Base-by-base conservation (phyloP, 2,329 filamentous ascomycete genomes). In the Escovopsis sp. region DNA sequence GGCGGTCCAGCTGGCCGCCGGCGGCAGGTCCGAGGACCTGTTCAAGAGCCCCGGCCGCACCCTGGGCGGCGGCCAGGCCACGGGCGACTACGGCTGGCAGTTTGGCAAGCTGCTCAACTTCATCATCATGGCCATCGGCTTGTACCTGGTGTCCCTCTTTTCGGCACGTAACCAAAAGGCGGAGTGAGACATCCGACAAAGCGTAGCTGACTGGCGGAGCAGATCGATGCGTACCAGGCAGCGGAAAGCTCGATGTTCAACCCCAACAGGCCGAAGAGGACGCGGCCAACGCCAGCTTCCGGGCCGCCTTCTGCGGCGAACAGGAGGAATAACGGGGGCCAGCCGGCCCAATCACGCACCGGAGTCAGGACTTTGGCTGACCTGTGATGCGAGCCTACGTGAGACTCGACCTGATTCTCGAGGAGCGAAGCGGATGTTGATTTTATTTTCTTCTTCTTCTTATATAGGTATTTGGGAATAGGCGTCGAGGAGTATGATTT, bases 141-240 rank as follows among this genome's bases (percentile, higher is more conserved):
- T 82, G 4, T 82, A 81, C 54, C 58, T 81, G 36, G 65, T 67
- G 7, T 77, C 74, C 4, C 58, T 82, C n/a, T 69, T 81, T 49
- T 70, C 75, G 55, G 74, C 70, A 64, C 44, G 72, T 66, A 41
- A 32, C 38, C 30, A 47, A 15, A 46, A 48, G 26, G 39, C 44
- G 19, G 40, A 44, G 18, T 39, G 19, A 41, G 18, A 34, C 32
- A 39, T 33, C 28, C 28, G 28, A 32, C 40, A 12, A 34, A 37
- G 26, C 38, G 39, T 48, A 42, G 41, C 53, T 61, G 47, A 60
- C 51, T 43, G 15, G 41, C 38, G 15, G 39, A 34, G 42, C 51
- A 78, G 69, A 67, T 80, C 43, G 77, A 81, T 53, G 70, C 73
- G 0, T 78, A 77, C 58, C 73, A 71, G 51, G 66, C 75, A 3